phyloP scores from a whole-genome alignment of 2,329 filamentous ascomycete species.

The Penicillium sp. region DNA sequence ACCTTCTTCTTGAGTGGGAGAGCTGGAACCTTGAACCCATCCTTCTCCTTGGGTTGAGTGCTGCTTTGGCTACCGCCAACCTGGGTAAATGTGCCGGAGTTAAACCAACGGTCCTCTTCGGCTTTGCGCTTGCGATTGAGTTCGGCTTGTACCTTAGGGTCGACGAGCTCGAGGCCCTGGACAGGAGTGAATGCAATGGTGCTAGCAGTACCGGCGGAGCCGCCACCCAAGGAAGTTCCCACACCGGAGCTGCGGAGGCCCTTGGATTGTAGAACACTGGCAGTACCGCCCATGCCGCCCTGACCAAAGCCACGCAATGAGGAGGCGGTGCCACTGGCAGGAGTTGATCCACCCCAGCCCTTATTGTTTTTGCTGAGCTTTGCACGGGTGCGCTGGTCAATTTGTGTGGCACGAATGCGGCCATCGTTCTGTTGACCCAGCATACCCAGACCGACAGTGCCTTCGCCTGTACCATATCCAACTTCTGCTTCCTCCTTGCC shows the following conservation, averaged over 20 bases:
- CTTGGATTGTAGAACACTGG: conserved; percentile 71
- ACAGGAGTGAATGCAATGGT: conserved; percentile 91
- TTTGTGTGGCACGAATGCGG: conserved; percentile 81
- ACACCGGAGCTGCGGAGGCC: conserved; percentile 81
- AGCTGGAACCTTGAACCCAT: conserved; percentile 79
- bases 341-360: conserved; percentile 77
- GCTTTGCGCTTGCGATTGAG: conserved; percentile 87
- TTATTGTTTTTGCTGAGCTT: conserved; percentile 95
- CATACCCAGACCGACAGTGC: conserved; percentile 89
- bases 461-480: conserved; percentile 83
- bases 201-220: conserved; percentile 70
- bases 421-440: conserved; percentile 86
- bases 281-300: conserved; percentile 56
- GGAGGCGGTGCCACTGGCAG: conserved; percentile 64
- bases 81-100: conserved; percentile 94
- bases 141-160: conserved; percentile 86
- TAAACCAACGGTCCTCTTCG: conserved; percentile 95
- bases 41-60: conserved; percentile 46
- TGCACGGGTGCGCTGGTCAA: conserved; percentile 89
- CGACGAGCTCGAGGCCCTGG: conserved; percentile 90
- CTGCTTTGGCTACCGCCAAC: conserved; percentile 55
- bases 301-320: conserved; percentile 78
- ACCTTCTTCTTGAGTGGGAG: conserved; percentile 73
- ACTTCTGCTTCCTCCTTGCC: conserved; percentile 94
- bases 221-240: conserved; percentile 64